Conservation (phyloP, 768 basidiomycete species). For the Hygrophoropsis aurantiaca region DNA sequence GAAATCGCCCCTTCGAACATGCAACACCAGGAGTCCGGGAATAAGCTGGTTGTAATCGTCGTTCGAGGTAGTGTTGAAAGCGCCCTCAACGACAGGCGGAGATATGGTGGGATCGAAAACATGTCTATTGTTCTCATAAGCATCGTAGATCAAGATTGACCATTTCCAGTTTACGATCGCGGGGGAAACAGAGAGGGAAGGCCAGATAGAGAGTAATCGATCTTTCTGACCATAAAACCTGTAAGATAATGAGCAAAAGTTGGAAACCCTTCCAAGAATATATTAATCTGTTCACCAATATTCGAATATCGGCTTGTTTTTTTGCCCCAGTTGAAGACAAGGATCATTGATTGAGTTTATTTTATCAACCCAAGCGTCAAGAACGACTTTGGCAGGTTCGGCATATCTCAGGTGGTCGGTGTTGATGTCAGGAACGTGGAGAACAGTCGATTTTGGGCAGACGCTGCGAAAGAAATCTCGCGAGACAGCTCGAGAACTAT, state of each 20-base stretch:
- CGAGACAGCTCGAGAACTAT: slow-evolving; percentile 24
- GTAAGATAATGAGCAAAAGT: background rate
- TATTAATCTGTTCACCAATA: slow-evolving; percentile 17
- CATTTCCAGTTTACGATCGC: slow-evolving; percentile 25
- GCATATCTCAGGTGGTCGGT: slow-evolving; percentile 6
- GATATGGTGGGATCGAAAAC: slow-evolving; percentile 7
- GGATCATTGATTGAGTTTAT: slow-evolving; percentile 23
- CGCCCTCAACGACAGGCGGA: background rate
- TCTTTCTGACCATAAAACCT: slow-evolving; percentile 20
- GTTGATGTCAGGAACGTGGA: slow-evolving; percentile 18
- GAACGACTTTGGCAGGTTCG: slow-evolving; percentile 17
- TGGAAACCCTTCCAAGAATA: background rate
- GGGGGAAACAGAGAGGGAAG: slow-evolving; percentile 20
- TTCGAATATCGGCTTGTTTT: slow-evolving; percentile 20
- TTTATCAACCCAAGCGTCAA: slow-evolving; percentile 28
- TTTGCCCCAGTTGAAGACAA: slow-evolving; percentile 27
- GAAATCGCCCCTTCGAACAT: slow-evolving; percentile 46
- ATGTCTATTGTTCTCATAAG: slow-evolving; percentile 17
- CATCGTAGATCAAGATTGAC: slow-evolving; percentile 22
- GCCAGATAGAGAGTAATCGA: slow-evolving; percentile 22
- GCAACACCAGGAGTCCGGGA: slow-evolving; percentile 39
- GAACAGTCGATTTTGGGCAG: slow-evolving; percentile 26
- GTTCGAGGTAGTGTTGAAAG: slow-evolving; percentile 1
- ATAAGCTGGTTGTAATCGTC: slow-evolving; percentile 16
- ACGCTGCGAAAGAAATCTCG: slow-evolving; percentile 29